Evolutionary conservation across 257 asterid species (phyloP), one percentile per base, ranked within the genome.

Genomic region (Catharanthus roseus): DNA sequence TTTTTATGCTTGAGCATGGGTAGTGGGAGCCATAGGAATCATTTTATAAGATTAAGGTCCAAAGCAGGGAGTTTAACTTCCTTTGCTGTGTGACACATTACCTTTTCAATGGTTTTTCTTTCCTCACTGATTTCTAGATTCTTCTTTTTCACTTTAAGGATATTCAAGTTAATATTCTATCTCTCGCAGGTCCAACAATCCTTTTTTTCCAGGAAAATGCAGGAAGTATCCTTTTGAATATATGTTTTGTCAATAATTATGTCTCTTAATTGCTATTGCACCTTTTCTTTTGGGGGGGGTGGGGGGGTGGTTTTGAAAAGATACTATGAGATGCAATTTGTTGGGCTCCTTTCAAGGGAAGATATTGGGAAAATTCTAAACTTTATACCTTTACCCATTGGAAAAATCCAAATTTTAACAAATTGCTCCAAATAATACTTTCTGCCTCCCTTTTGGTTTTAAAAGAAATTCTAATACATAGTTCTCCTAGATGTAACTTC

Each of bases 201-300:
- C 89, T 95, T 61, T 95, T 95, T 82, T 95, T 95, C 85, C 99
- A 95, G 82, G 99, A 95, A 92, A 95, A 95, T 85, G 99, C 99
- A 15, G 99, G 99, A 84, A 95, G 99, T 91, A 91, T 91, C 98
- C 90, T 85, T 87, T 66, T 78, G 24, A 54, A 42, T 75, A 38
- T 31, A 45, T 39, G 18, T 31, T 3, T 39, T 38, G 60, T 6
- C 5, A 44, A n/a, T 71, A 72, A 31, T 39, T n/a, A 29, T 50
- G 31, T 63, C 26, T 50, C 65, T 68, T 49, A 36, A 28, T 42
- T 57, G 18, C 65, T 33, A 63, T 45, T 6, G 56, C n/a, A 54
- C 45, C 49, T 47, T 56, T 10, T 42, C 1, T 42, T 9, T 9
- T 42, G 3, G n/a, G n/a, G n/a, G n/a, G n/a, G n/a, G n/a, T n/a